phyloP scores from a whole-genome alignment of 2,329 filamentous ascomycete species.

The Cordyceps fumosorosea region DNA sequence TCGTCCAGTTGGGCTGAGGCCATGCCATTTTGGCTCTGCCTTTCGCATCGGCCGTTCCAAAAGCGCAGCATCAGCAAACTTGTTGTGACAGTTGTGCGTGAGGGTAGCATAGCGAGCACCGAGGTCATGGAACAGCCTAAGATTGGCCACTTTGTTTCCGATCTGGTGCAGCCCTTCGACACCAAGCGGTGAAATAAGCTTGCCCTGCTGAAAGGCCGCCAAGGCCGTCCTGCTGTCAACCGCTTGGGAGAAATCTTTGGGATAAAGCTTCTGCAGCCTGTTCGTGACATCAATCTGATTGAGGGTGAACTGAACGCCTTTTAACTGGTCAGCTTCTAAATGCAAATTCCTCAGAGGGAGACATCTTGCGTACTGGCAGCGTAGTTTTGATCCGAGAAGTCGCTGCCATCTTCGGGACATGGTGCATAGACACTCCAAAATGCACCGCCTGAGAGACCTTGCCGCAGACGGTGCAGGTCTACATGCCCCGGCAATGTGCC shows the following conservation, averaged over 20 bases:
- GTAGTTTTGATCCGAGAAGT: conserved; percentile 71
- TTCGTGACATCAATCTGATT: conserved; percentile 69
- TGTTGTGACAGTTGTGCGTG: conserved; percentile 91
- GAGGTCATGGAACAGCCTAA: conserved; percentile 68
- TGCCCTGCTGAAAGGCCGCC: conserved; percentile 51
- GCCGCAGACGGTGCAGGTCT: conserved; percentile 67
- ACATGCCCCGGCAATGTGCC: conserved; percentile 65
- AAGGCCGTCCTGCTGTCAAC: conserved; percentile 55
- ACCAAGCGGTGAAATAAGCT: conserved; percentile 70
- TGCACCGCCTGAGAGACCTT: conserved; percentile 71
- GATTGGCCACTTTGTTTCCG: conserved; percentile 70
- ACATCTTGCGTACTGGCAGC: conserved; percentile 45
- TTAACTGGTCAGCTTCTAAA: not conserved
- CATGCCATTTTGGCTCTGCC: conserved; percentile 58
- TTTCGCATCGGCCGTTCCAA: conserved; percentile 44
- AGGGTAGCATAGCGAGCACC: conserved; percentile 85
- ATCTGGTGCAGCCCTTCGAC: conserved; percentile 92
- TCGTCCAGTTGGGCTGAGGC: conserved; percentile 65
- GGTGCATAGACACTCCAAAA: conserved; percentile 87
- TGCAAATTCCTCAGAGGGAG: not conserved
- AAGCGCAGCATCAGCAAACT: conserved; percentile 78
- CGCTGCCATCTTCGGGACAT: conserved; percentile 64
- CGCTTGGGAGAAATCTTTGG: conserved; percentile 60
- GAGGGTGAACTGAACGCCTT: conserved; percentile 60
- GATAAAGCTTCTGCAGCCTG: conserved; percentile 57